Evolutionary conservation across 768 basidiomycete genomes (phyloP).

Genomic region (Hericium erinaceus): DNA sequence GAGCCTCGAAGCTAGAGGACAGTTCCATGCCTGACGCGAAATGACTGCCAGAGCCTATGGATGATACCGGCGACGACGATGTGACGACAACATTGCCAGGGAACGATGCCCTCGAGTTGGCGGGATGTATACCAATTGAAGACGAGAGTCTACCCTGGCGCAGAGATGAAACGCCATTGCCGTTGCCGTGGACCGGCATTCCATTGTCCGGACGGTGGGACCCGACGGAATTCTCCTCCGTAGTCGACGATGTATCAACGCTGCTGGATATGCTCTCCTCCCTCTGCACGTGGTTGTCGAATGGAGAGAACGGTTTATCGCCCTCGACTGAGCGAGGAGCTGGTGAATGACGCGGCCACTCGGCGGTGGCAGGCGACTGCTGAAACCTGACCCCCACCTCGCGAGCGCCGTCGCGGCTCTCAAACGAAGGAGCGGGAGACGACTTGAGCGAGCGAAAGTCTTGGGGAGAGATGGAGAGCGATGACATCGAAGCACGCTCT

Average conservation of each 20-base stretch:
- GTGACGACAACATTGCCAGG: constrained; percentile 38
- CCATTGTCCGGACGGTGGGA: constrained; percentile 6
- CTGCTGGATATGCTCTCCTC: constrained; percentile 12
- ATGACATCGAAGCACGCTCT: constrained; percentile 38
- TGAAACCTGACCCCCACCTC: constrained; percentile 17
- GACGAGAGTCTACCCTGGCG: constrained; percentile 7
- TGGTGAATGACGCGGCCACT: constrained; percentile 14
- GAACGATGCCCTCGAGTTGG: constrained; percentile 28
- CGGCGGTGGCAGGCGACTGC: constrained; percentile 19
- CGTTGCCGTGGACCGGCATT: constrained; percentile 2
- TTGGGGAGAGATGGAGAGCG: constrained; percentile 49
- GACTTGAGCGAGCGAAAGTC: constrained; percentile 61
- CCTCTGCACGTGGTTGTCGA: constrained; percentile 8
- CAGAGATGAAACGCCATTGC: constrained; percentile 5
- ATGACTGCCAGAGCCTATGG: constrained; percentile 65
- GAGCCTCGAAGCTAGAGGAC: constrained; percentile 50
- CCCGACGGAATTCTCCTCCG: constrained; percentile 1
- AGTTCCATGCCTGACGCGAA: constrained; percentile 41
- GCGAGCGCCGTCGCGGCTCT: constrained; percentile 20
- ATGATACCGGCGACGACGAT: constrained; percentile 72
- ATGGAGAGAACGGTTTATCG: constrained; percentile 22
- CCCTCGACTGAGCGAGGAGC: constrained; percentile 7
- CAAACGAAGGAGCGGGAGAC: constrained; percentile 54
- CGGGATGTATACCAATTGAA: constrained; percentile 15
- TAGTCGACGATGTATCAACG: constrained; percentile 9